phyloP scores from a whole-genome alignment of 1,139 yeast genomes.

The Waltiozyma sp. region DNA sequence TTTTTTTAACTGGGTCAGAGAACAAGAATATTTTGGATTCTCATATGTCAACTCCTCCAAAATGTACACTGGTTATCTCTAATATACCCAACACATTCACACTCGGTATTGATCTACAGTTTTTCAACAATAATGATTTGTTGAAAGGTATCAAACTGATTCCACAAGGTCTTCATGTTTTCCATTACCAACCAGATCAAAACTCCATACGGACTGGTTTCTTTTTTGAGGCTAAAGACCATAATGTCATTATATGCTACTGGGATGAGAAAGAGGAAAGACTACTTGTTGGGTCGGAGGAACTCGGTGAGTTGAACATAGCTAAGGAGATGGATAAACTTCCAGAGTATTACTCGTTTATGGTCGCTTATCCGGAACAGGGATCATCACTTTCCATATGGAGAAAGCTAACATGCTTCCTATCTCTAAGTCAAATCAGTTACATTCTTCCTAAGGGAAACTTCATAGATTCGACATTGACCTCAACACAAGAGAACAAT shows the following conservation, averaged over 20 bases:
- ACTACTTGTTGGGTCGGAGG: constrained; percentile 17
- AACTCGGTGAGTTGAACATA: constrained; percentile 22
- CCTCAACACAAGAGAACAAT: constrained; percentile 30
- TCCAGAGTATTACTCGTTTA: constrained; percentile 21
- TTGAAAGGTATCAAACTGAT: constrained; percentile 27
- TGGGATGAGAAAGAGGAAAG: constrained; percentile 22
- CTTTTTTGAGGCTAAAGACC: constrained; percentile 18
- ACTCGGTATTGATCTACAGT: constrained; percentile 28
- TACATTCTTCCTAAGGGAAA: constrained; percentile 16
- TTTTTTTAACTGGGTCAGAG: too few species aligned
- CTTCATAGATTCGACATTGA: constrained; percentile 25
- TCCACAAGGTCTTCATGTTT: constrained; percentile 26
- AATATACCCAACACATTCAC: constrained; percentile 22
- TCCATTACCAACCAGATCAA: constrained; percentile 26
- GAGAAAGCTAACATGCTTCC: constrained; percentile 16
- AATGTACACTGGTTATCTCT: constrained; percentile 20
- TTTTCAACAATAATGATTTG: constrained; percentile 24
- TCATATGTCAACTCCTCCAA: constrained; percentile 19
- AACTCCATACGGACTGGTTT: constrained; percentile 21
- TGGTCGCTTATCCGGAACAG: constrained; percentile 21
- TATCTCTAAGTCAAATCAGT: constrained; percentile 11
- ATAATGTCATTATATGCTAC: constrained; percentile 14
- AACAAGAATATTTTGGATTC: too few species aligned
- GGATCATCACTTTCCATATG: constrained; percentile 11
- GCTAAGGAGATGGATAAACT: constrained; percentile 18